phyloP scores from a whole-genome alignment of 78 protist genomes.

The Acrasis kona region DNA sequence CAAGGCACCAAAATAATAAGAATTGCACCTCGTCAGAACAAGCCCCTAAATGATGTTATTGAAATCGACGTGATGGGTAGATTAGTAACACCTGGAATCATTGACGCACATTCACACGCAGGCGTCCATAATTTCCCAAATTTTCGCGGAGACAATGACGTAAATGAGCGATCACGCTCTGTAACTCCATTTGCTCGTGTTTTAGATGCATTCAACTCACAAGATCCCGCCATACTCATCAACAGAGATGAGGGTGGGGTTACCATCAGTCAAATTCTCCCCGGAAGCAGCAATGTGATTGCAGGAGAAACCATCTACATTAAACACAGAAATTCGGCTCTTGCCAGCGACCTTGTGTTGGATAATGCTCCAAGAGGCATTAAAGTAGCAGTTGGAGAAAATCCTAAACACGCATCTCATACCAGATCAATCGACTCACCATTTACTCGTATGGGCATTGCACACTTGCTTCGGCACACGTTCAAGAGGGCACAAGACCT shows the following conservation, averaged over 20 bases:
- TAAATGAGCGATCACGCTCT: not conserved
- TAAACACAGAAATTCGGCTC: no score
- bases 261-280: not conserved
- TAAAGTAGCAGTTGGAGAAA: conserved; percentile 9
- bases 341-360: not conserved
- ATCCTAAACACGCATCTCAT: not conserved
- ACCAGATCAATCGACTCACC: no score
- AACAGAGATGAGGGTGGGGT: conserved; percentile 13
- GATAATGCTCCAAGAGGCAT: not conserved
- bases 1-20: no score
- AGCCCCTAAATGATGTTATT: no score
- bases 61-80: no score
- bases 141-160: not conserved
- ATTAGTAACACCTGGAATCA: conserved; percentile 17
- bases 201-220: not conserved
- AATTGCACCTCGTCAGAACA: no score
- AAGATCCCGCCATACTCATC: not conserved
- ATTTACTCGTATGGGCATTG: conserved; percentile 2
- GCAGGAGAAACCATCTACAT: no score
- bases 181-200: not conserved
- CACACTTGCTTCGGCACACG: not conserved
- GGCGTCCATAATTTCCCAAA: not conserved
- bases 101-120: conserved; percentile 1
- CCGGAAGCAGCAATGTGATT: conserved; percentile 5
- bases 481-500: not conserved